Evolutionary conservation across 306 rosid genomes (phyloP), one percentile per base, ranked within the genome.

Genomic region (Medicago ruthenica): DNA sequence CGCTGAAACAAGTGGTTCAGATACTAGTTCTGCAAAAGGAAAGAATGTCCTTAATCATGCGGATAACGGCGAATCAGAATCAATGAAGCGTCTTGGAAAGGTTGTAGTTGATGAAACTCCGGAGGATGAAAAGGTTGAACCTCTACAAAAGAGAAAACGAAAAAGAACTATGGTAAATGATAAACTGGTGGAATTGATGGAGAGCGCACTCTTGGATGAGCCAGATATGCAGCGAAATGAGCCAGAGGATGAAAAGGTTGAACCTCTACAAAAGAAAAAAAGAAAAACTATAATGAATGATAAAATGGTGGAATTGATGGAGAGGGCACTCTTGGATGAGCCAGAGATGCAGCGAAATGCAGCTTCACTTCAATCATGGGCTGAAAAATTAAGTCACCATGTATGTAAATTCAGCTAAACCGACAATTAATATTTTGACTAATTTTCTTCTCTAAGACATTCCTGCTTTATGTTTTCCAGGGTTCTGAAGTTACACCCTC

Each of bases 271-370:
- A 83, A 83, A 90, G 81, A 87, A 87, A 83, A 93, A 90, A 79
- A 89, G 98, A 60, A 89, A 93, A 70, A 93, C 91, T 40, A 86
- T 93, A 82, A 93, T 90, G 98, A 93, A 93, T 67, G 98, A 93
- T 67, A 62, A 82, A 55, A 92, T 89, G 85, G 81, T 93, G 67
- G 55, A 50, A 0, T 54, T 89, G 40, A 89, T 93, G 63, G 98
- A 93, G 87, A 87, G 76, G 70, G 98, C 94, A 14, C 81, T 93
- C 67, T 42, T 87, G 83, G 90, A 86, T 77, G 94, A 90, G 85
- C 96, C 94, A 55, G 96, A 89, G 15, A 93, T 93, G 98, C 98
- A 93, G 82, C 85, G 98, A 55, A 86, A 87, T 79, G 86, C 96
- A 67, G 70, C 90, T 77, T 81, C 82, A 8, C 80, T 93, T 58